Evolutionary conservation across 306 rosid genomes (phyloP), one percentile per base, ranked within the genome.

Genomic region (Corylus americana): DNA sequence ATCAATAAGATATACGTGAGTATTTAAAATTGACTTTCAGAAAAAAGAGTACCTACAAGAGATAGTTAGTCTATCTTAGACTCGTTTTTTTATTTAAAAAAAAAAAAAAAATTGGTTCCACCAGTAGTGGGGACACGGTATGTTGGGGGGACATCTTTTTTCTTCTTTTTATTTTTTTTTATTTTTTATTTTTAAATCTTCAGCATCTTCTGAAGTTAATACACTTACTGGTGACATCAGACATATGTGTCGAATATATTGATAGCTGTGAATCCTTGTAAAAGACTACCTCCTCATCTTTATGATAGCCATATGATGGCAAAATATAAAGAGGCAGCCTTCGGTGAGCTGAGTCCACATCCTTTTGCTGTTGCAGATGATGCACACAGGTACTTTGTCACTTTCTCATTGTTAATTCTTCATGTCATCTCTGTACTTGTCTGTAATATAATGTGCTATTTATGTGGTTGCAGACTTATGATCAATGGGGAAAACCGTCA

Each of bases 341-440:
- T 96, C 77, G 99, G 99, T 76, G 99, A 96, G 97, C 88, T 96
- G 80, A 96, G 98, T 86, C 99, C 99, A 31, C 99, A 96, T 78
- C 99, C 99, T 13, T 96, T 96, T 90, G 99, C 99, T 73, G 97
- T 96, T 81, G 99, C 99, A 76, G 99, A 96, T 86, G 91, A 91
- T 69, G 98, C 99, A 64, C 93, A 96, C 82, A 91, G 99, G 99
- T 90, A 85, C 66, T 81, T 70, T 73, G 25, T 82, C 37, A 4
- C 61, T 49, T 79, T 77, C 78, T 79, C 47, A 14, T 70, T 73
- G 69, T 75, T 47, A 37, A 64, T 64, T 71, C 25, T 77, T 58
- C 72, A 55, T 68, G 75, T 74, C 62, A 63, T 49, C 72, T 79
- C 54, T 77, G 72, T 84, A 66, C 76, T 74, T 72, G 80, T 74